Conservation (phyloP, 2,329 filamentous ascomycete species). For the Stylonectria norvegica region DNA sequence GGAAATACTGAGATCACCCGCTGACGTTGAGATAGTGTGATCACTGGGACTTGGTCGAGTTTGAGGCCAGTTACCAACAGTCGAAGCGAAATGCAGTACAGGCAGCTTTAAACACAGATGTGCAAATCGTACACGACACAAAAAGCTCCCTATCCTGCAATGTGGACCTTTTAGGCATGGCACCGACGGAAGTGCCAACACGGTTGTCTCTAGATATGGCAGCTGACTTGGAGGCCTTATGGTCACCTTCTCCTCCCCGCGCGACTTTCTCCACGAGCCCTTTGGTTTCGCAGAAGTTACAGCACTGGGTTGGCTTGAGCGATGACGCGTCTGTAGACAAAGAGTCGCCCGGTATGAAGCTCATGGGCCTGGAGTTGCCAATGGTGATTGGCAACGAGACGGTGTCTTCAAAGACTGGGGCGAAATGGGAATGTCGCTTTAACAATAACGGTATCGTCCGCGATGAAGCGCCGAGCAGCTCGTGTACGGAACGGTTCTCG, state of each 20-base stretch:
- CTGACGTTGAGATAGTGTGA: slow-evolving; percentile 5
- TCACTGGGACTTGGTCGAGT: slow-evolving; percentile 11
- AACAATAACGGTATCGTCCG: not conserved
- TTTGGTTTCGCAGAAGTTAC: no score
- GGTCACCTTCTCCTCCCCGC: no score
- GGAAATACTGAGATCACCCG: not conserved
- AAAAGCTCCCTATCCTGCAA: no score
- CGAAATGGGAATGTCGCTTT: slow-evolving; percentile 8
- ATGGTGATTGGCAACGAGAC: slow-evolving; percentile 8
- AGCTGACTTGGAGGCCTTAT: no score
- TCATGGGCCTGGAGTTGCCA: slow-evolving; percentile 1
- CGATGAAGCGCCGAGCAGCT: not conserved
- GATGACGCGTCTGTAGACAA: not conserved
- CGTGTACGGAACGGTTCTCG: slow-evolving; percentile 2
- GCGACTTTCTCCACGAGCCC: no score
- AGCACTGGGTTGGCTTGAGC: not conserved
- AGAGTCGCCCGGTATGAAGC: not conserved
- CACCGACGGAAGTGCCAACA: no score
- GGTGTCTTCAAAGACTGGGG: not conserved
- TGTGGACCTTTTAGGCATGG: not conserved
- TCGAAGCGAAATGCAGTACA: slow-evolving; percentile 1
- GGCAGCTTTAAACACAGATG: no score
- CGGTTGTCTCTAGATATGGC: no score
- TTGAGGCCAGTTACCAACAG: slow-evolving; percentile 6
- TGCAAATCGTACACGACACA: no score